Evolutionary conservation across 1,284 basidiomycete genomes (phyloP).

Genomic region (Cryptococcus sp.): DNA sequence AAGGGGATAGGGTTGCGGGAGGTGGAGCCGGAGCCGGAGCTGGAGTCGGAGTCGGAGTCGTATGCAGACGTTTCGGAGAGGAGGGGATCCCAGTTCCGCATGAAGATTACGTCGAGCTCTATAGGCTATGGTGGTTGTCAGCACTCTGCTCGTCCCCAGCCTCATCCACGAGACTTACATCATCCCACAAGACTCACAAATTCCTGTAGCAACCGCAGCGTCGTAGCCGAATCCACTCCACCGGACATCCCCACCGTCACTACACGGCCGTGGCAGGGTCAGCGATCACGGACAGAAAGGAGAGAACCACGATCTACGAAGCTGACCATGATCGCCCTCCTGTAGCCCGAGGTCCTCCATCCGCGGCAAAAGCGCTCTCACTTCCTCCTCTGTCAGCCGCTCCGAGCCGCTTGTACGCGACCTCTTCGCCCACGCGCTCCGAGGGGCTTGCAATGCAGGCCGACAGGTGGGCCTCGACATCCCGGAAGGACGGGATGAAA

Average conservation of each 20-base stretch:
- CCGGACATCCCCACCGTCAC: constrained; percentile 93
- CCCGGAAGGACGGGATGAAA: too few relatives aligned
- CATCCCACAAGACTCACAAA: constrained; percentile 53
- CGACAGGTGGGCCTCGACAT: too few relatives aligned
- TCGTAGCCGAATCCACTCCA: constrained; percentile 89
- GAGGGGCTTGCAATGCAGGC: too few relatives aligned
- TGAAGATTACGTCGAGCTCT: constrained; percentile 81
- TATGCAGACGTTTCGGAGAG: constrained; percentile 34
- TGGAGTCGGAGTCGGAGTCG: neutral
- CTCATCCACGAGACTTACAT: neutral
- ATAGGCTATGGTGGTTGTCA: constrained; percentile 57
- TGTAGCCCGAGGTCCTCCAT: constrained; percentile 33
- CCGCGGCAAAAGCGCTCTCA: constrained; percentile 14
- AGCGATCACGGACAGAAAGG: neutral
- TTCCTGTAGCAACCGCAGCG: constrained; percentile 68
- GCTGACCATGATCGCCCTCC: constrained; percentile 59
- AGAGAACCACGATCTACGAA: too few relatives aligned
- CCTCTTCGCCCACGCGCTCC: too few relatives aligned
- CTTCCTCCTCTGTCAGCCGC: too few relatives aligned
- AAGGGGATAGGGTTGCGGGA: constrained; percentile 5
- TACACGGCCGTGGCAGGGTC: constrained; percentile 35
- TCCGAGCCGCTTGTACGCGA: too few relatives aligned
- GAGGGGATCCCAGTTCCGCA: constrained; percentile 83
- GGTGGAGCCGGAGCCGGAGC: neutral
- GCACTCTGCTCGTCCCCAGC: neutral